Percentiles rank a stretch among this genome's conserved stretches.
Evolutionary conservation across 2,329 filamentous ascomycete species (phyloP).

Genomic region (Incumbomyces lentus): DNA sequence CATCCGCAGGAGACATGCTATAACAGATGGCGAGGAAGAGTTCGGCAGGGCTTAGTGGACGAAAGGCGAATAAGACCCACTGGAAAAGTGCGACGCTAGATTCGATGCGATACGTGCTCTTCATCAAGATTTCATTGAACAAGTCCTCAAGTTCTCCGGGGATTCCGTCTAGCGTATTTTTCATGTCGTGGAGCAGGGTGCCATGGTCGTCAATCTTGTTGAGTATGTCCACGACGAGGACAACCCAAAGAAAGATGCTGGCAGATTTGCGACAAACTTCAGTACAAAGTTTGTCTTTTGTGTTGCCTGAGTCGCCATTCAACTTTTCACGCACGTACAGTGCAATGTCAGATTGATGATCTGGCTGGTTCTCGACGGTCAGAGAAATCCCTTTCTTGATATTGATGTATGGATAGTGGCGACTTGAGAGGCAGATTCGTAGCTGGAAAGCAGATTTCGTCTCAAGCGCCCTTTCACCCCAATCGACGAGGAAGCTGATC

Average conservation of each 20-base stretch:
- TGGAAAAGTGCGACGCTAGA: no score
- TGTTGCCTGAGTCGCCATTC: no score
- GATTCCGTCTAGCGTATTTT: constrained; percentile 25
- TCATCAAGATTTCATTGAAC: constrained; percentile 11
- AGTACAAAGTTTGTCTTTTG: constrained; percentile 15
- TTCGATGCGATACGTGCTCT: no score
- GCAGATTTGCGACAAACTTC: constrained; percentile 9
- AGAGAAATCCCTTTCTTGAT: constrained; percentile 24
- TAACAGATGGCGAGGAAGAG: no score
- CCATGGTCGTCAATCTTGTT: constrained; percentile 28
- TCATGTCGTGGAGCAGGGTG: constrained; percentile 28
- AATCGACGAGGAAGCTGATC: constrained; percentile 29
- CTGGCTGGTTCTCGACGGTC: constrained; percentile 27
- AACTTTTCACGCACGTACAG: neutral
- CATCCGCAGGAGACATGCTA: no score
- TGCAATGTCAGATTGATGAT: constrained; percentile 14
- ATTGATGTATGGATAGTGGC: constrained; percentile 34
- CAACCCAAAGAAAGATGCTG: constrained; percentile 11
- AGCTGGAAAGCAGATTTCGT: constrained; percentile 13
- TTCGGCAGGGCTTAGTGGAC: no score
- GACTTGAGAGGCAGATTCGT: constrained; percentile 31
- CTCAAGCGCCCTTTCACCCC: constrained; percentile 12
- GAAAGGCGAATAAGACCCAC: no score
- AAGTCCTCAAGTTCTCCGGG: constrained; percentile 21
- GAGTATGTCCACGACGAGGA: constrained; percentile 33